phyloP scores from a whole-genome alignment of 2,329 filamentous ascomycete species.

The Sporothrix pseudoabietina region DNA sequence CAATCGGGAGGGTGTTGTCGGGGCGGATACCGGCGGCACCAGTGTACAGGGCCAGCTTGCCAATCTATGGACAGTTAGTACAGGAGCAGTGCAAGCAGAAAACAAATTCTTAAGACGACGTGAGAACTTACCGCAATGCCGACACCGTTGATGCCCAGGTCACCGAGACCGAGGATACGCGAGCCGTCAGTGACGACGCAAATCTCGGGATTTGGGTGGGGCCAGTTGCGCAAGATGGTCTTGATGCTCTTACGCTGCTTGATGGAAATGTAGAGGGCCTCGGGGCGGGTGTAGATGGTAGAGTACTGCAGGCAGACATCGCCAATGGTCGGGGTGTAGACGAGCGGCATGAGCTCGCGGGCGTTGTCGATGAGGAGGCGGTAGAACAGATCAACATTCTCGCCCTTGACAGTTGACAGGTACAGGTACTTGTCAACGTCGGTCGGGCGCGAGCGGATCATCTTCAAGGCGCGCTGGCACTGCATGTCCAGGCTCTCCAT shows the following conservation, averaged over 20 bases:
- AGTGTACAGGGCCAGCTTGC: constrained; percentile 93
- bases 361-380: constrained; percentile 74
- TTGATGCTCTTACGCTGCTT: constrained; percentile 89
- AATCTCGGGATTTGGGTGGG: constrained; percentile 84
- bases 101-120: neutral
- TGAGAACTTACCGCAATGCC: constrained; percentile 78
- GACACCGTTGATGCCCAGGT: constrained; percentile 95
- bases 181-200: constrained; percentile 96
- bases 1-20: constrained; percentile 74
- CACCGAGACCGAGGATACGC: constrained; percentile 86
- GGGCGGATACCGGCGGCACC: constrained; percentile 94
- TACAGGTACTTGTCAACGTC: constrained; percentile 83
- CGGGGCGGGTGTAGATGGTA: constrained; percentile 90
- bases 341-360: constrained; percentile 77
- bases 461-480: constrained; percentile 68
- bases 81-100: neutral
- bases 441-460: constrained; percentile 70
- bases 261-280: constrained; percentile 94
- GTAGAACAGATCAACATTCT: constrained; percentile 82
- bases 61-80: constrained; percentile 58
- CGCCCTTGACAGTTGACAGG: constrained; percentile 71
- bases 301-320: constrained; percentile 97
- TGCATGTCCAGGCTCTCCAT: constrained; percentile 63
- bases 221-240: constrained; percentile 91
- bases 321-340: constrained; percentile 89